A percentile compares a stretch with the other conserved stretches of the same genome.
Conservation (phyloP, 2,329 filamentous ascomycete genomes). For the Trichophyton equinum region DNA sequence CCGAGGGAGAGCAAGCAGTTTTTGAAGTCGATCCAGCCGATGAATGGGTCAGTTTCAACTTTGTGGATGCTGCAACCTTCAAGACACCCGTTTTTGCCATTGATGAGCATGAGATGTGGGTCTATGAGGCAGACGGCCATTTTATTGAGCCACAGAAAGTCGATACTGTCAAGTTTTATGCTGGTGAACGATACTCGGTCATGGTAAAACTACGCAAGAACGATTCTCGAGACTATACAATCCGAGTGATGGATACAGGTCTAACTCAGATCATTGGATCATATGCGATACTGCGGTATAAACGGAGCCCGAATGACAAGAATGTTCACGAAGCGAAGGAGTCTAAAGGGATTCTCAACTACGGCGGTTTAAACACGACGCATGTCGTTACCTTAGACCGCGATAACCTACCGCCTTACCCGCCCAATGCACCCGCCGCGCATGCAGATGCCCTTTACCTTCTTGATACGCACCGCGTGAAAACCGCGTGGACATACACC, state of each 20-base stretch:
- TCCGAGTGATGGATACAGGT: constrained; percentile 38
- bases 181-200: constrained; percentile 31
- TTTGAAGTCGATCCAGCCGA: background rate
- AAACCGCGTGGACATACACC: constrained; percentile 2
- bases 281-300: constrained; percentile 37
- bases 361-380: background rate
- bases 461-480: constrained; percentile 8
- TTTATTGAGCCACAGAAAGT: constrained; percentile 31
- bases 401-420: constrained; percentile 29
- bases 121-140: constrained; percentile 35
- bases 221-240: constrained; percentile 26
- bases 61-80: constrained; percentile 11
- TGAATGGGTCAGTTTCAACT: background rate
- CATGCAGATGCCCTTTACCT: constrained; percentile 21
- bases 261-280: constrained; percentile 43
- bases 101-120: constrained; percentile 33
- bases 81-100: constrained; percentile 26
- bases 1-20: background rate
- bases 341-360: background rate
- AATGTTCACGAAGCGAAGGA: background rate
- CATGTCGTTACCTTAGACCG: background rate
- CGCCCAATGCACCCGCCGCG: constrained; percentile 29
- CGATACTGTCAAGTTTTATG: constrained; percentile 23
- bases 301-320: constrained; percentile 15
- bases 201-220: constrained; percentile 29